Percentiles rank a stretch among this genome's conserved stretches.
Conservation (phyloP, 495 filamentous ascomycete genomes). For the Tuber magnatum region DNA sequence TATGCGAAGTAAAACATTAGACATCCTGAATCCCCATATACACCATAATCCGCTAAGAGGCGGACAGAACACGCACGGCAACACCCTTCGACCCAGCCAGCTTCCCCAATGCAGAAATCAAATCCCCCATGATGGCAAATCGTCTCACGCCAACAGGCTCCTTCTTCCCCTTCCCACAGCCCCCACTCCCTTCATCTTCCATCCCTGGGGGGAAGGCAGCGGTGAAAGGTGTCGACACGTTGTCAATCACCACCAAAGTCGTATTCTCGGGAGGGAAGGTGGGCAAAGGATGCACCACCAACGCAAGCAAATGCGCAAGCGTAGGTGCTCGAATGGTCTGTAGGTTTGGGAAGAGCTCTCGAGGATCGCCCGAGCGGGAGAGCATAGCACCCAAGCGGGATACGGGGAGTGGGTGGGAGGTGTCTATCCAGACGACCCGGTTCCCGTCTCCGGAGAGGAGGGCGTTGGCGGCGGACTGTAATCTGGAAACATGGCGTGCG, state of each 20-base stretch:
- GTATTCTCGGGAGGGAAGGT: constrained; percentile 55
- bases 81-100: constrained; percentile 62
- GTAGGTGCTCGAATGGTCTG: constrained; percentile 44
- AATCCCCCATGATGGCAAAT: constrained; percentile 35
- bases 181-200: constrained; percentile 16
- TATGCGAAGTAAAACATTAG: not conserved
- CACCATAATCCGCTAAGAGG: not conserved
- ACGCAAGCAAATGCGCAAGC: constrained; percentile 68
- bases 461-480: constrained; percentile 61
- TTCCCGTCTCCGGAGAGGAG: constrained; percentile 50
- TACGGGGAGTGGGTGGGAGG: constrained; percentile 11
- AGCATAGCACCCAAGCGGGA: constrained; percentile 38
- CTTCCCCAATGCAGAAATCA: constrained; percentile 52
- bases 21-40: not conserved
- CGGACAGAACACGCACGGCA: constrained; percentile 41
- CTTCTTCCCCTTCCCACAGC: constrained; percentile 19
- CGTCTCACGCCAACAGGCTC: constrained; percentile 32
- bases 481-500: constrained; percentile 44
- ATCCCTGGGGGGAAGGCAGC: constrained; percentile 56
- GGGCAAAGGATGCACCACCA: constrained; percentile 57
- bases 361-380: constrained; percentile 28
- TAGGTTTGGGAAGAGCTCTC: constrained; percentile 37
- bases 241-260: constrained; percentile 66
- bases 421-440: constrained; percentile 66
- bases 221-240: constrained; percentile 64